phyloP scores from a whole-genome alignment of 2,329 filamentous ascomycete species.

The Arachnopeziza araneosa region DNA sequence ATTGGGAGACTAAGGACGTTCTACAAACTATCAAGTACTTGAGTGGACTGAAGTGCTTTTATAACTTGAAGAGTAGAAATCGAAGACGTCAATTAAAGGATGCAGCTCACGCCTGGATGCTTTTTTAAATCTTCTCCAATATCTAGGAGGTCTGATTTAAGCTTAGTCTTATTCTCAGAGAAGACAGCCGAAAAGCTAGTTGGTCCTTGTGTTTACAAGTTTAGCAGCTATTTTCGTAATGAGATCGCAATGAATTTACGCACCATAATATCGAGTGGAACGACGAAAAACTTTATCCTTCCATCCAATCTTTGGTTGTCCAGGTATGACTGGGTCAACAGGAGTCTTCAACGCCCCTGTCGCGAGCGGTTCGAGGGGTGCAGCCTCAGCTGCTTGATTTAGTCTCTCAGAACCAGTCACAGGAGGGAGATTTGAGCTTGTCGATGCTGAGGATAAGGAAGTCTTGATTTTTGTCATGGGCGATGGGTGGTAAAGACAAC shows the following conservation, averaged over 20 bases:
- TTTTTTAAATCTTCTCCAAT: constrained; percentile 22
- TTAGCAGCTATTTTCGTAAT: neutral
- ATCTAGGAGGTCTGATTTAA: constrained; percentile 19
- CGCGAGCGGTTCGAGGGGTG: neutral
- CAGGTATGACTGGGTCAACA: neutral
- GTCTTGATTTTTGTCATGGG: constrained; percentile 22
- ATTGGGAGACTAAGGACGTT: neutral
- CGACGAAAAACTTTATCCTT: constrained; percentile 16
- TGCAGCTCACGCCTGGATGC: constrained; percentile 14
- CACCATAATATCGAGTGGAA: constrained; percentile 16
- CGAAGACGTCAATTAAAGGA: neutral
- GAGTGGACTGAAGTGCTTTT: no score
- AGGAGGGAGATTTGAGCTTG: neutral
- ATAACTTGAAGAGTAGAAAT: no score
- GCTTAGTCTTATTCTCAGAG: constrained; percentile 16
- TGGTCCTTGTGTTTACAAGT: constrained; percentile 13
- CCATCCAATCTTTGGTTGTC: constrained; percentile 12
- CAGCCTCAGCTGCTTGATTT: neutral
- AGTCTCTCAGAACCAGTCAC: neutral
- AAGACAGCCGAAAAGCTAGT: constrained; percentile 28
- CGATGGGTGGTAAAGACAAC: constrained; percentile 26
- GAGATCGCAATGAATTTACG: neutral
- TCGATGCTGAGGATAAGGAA: neutral
- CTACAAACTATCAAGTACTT: no score
- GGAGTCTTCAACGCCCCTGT: neutral